Conservation (phyloP, 2,329 filamentous ascomycete genomes). For the Aspergillus versicolor region DNA sequence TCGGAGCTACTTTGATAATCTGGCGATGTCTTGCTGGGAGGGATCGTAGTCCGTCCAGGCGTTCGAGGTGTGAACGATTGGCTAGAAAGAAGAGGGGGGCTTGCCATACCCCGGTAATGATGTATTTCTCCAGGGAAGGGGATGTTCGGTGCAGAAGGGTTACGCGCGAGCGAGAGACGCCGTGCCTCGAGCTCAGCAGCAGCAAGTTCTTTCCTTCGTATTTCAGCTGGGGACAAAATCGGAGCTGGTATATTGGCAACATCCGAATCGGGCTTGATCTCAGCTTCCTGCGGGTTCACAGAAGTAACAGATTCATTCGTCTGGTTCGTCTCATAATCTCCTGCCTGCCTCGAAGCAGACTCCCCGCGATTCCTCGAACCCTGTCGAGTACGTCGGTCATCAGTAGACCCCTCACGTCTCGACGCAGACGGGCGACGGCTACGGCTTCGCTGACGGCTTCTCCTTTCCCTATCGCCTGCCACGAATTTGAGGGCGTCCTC, state of each 20-base stretch:
- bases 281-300: constrained; percentile 2
- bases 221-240: constrained; percentile 43
- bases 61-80: constrained; percentile 34
- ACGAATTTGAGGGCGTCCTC: constrained; percentile 57
- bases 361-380: constrained; percentile 38
- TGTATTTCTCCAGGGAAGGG: constrained; percentile 65
- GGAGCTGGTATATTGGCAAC: constrained; percentile 22
- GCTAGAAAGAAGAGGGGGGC: constrained; percentile 40
- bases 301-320: constrained; percentile 10
- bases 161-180: constrained; percentile 75
- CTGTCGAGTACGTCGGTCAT: constrained; percentile 37
- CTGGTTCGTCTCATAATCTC: constrained; percentile 12
- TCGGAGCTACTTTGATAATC: constrained; percentile 40
- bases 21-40: constrained; percentile 40
- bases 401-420: constrained; percentile 48
- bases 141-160: constrained; percentile 77
- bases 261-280: constrained; percentile 18
- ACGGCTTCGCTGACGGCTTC: constrained; percentile 52
- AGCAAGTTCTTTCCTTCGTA: constrained; percentile 70
- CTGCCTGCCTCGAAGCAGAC: constrained; percentile 22
- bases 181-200: constrained; percentile 87
- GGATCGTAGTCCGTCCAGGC: constrained; percentile 29
- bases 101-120: constrained; percentile 46
- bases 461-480: constrained; percentile 45
- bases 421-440: constrained; percentile 48